Base-by-base conservation (phyloP, 129 eudicot genomes). In the Flaveria linearis region DNA sequence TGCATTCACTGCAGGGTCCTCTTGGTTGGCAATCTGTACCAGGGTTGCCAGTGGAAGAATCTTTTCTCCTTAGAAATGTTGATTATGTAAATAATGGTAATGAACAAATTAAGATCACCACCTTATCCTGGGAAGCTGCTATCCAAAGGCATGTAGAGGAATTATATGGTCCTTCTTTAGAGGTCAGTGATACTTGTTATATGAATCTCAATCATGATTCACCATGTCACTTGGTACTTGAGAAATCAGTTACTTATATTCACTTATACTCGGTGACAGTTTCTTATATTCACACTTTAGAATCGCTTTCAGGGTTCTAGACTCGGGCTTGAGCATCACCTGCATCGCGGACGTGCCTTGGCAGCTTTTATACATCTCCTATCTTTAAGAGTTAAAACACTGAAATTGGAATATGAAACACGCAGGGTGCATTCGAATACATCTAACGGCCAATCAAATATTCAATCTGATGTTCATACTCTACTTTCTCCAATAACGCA, bases 291-390 rank as follows among this genome's bases (percentile, higher is more conserved):
- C 50, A 68, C 28, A 39, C 71, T 63, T 73, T 75, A 77, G 73
- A 18, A 46, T 22, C 68, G 56, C 49, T 56, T 74, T 85, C 89
- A 93, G 98, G 98, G 81, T 84, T 80, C 90, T 73, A 87, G 92
- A 57, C 86, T 82, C 68, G 98, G 97, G 64, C 85, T 90, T 79
- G 98, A 93, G 85, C 98, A 93, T 73, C 96, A 93, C 79, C 87
- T 93, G 84, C 97, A 93, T 78, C 96, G 98, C 68, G 98, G 98
- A 46, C 92, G 98, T 76, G 96, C 98, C 63, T 81, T 93, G 80
- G 98, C 96, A 53, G 98, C 98, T 62, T 84, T 93, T 66, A 82
- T 84, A 76, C 96, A 93, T 68, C 89, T 93, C 57, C 91, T 93
- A 73, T 81, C 83, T 46, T 81, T 80, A 42, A 88, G 98, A 82